Percentiles rank a stretch among this genome's conserved stretches.
These are phyloP conservation scores for Delitschia confertaspora DNA, from an alignment of 495 filamentous ascomycete genomes.

Conservation along the genomic window DNA sequence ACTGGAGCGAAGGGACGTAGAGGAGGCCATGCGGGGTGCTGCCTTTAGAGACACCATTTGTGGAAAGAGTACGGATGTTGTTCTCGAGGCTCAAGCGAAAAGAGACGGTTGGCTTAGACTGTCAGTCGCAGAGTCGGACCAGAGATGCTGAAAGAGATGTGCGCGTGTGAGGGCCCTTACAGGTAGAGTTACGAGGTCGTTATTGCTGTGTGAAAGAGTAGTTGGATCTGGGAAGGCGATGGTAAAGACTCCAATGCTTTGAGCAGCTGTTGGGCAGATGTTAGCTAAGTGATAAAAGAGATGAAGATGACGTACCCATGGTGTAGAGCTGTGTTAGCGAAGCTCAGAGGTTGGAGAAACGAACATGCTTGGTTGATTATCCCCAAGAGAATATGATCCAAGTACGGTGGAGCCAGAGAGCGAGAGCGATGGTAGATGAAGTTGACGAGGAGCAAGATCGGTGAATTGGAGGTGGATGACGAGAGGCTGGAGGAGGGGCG, in stretches of 20 bases:
- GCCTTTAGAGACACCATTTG: conserved; percentile 42
- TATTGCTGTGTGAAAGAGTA: conserved; percentile 12
- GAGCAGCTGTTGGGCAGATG: conserved; percentile 17
- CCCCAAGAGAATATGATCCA: no score
- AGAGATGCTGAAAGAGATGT: no score
- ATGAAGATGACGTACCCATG: conserved; percentile 1
- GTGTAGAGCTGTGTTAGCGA: conserved; percentile 1
- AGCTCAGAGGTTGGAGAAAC: neutral
- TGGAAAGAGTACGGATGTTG: conserved; percentile 64
- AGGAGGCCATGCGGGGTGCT: conserved; percentile 62
- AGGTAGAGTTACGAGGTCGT: conserved; percentile 15
- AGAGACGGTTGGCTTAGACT: conserved; percentile 57
- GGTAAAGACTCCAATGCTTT: conserved; percentile 28
- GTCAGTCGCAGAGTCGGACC: no score
- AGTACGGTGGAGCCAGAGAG: no score
- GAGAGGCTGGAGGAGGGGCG: conserved; percentile 8
- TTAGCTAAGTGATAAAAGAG: neutral
- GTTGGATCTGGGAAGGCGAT: conserved; percentile 31
- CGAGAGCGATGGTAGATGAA: neutral
- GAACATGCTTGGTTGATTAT: neutral
- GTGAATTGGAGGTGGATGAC: neutral
- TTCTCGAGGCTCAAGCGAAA: conserved; percentile 52
- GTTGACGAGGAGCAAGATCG: neutral
- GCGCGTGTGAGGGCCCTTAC: conserved; percentile 10
- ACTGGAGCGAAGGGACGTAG: conserved; percentile 63